Evolutionary conservation across 1,284 basidiomycete genomes (phyloP), one percentile per base, ranked within the genome.

Genomic region (Leccinum angustisporum): DNA sequence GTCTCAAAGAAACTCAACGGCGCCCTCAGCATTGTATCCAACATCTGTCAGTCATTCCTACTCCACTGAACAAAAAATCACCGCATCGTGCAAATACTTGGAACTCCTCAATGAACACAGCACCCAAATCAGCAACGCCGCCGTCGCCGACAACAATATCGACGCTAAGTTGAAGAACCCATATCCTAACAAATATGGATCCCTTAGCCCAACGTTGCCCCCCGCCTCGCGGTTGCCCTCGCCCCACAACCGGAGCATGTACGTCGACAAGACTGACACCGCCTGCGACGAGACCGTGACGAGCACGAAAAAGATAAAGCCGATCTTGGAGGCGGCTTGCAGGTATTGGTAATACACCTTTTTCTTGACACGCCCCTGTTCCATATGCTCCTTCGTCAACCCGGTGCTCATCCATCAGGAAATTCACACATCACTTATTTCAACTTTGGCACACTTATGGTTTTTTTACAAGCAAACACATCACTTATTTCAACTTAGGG

Each of bases 1-100:
- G 85, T 77, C 75, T 95, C 94, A 70, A 97, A 97, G 80, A 94
- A 97, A 65, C 85, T 86, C 69, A 97, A 78, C 0, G 95, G 94
- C 1, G 92, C 89, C 48, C 84, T 84, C 80, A 97, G 86, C 30
- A 97, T 83, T 1, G 92, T 84, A 33, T 85, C 70, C 65, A 92
- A 72, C 89, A 92, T 92, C 90, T 91, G 55, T 30, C 56, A 54
- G 57, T 31, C 54, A 65, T 55, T 18, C 14, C 51, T 54, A 10
- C 50, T 8, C 18, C 18, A 21, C 0, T 10, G 36, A 13, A 8
- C 5, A 54, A 0, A 7, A 43, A 79, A 85, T 54, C 62, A 91
- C 89, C 62, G 79, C 74, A 71, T 96, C 92, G 71, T 97, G 94
- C 65, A 96, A 79, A 60, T 81, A 78, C 71, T 81, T 85, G 54